Percentiles rank a stretch among this genome's conserved stretches.
phyloP scores from a whole-genome alignment of 108 stramenopile species.

The Skeletonema menzelii region DNA sequence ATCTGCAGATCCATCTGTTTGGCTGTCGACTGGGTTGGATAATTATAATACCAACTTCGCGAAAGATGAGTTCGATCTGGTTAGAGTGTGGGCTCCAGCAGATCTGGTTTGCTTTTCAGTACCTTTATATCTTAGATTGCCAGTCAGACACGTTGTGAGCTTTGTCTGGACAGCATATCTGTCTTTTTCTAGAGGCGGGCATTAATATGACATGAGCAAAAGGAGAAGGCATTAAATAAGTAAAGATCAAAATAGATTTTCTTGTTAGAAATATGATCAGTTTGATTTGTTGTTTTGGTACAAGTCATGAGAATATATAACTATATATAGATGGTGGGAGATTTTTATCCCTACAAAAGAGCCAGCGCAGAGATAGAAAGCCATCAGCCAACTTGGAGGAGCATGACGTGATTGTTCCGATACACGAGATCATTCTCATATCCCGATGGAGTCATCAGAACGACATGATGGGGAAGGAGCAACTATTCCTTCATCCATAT shows the following conservation, averaged over 20 bases:
- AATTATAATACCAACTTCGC: constrained; percentile 54
- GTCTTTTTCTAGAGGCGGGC: constrained; percentile 63
- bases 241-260: neutral
- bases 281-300: neutral
- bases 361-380: constrained; percentile 6
- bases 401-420: constrained; percentile 20
- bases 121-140: constrained; percentile 64
- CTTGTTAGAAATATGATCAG: neutral
- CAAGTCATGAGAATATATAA: neutral
- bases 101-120: constrained; percentile 68
- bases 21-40: constrained; percentile 51
- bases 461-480: neutral
- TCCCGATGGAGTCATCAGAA: constrained; percentile 15
- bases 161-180: constrained; percentile 75
- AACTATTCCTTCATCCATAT: no score
- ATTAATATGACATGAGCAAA: constrained; percentile 18
- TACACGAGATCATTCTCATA: constrained; percentile 20
- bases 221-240: neutral
- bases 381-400: constrained; percentile 4
- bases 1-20: constrained; percentile 47
- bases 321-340: neutral
- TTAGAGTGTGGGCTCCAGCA: constrained; percentile 64
- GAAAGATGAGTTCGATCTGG: constrained; percentile 60
- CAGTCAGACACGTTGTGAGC: constrained; percentile 60
- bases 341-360: constrained; percentile 2